These are phyloP conservation scores for Monascus ruber DNA, from an alignment of 2,329 filamentous ascomycete species.

Conservation along the genomic window DNA sequence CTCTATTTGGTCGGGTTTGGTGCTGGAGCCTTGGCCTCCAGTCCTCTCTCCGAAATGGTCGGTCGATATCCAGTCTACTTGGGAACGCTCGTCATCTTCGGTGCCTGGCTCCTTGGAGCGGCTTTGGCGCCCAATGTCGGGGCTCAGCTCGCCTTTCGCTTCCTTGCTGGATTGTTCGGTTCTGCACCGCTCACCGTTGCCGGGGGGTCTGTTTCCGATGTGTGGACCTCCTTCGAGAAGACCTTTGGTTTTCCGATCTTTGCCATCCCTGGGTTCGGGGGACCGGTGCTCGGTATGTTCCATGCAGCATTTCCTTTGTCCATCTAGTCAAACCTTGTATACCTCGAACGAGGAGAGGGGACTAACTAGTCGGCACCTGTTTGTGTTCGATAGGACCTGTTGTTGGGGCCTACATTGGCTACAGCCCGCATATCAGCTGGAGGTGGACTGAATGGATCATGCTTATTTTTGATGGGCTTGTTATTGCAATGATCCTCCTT, in stretches of 20 bases:
- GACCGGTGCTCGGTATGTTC: slow-evolving; percentile 17
- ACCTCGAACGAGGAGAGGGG: too few species aligned
- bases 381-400: slow-evolving; percentile 18
- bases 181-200: slow-evolving; percentile 36
- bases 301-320: neutral
- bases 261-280: slow-evolving; percentile 34
- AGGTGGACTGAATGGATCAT: slow-evolving; percentile 1
- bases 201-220: slow-evolving; percentile 36
- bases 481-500: neutral
- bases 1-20: slow-evolving; percentile 37
- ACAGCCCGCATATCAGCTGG: slow-evolving; percentile 27
- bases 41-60: slow-evolving; percentile 38
- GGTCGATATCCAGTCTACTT: slow-evolving; percentile 42
- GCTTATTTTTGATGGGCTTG: neutral
- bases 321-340: neutral
- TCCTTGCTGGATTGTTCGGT: slow-evolving; percentile 39
- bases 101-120: slow-evolving; percentile 40
- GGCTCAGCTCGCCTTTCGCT: slow-evolving; percentile 39
- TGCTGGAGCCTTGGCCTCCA: slow-evolving; percentile 37
- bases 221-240: slow-evolving; percentile 38
- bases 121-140: slow-evolving; percentile 40
- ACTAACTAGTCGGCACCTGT: neutral
- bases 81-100: slow-evolving; percentile 34
- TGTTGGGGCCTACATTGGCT: slow-evolving; percentile 34
- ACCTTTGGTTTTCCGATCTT: slow-evolving; percentile 42